Evolutionary conservation across 1,284 basidiomycete genomes (phyloP), one percentile per base, ranked within the genome.

Genomic region (Peniophora sp.): DNA sequence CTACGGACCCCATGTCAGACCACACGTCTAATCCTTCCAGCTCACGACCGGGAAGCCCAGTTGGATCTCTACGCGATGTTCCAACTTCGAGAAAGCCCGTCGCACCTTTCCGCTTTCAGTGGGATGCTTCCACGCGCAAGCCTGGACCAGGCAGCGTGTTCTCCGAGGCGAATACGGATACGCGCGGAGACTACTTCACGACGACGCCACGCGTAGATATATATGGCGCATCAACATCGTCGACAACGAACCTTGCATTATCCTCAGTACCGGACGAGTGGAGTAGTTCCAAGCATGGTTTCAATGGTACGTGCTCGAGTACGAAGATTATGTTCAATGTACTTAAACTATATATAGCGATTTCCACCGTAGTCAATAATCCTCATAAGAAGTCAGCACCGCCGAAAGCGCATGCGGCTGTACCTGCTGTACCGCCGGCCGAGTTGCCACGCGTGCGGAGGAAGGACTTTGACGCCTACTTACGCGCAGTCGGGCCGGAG

Each of bases 391-490:
- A 75, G 47, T 85, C 88, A 48, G 89, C 88, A 32, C 91, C 92
- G 9, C 85, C 93, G 22, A 89, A 94, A 63, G 81, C 88, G 0
- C 89, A 92, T 59, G 85, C 90, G 9, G 69, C 83, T 0, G 72
- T 95, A 9, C 91, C 92, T 2, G 69, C 86, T 16, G 79, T 85
- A 2, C 73, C 79, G 2, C 79, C 84, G 1, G 81, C 85, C 0
- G 81, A 83, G 48, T 75, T 92, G 5, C 89, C 89, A 46, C 83
- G 88, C 48, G 83, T 91, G 8, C 77, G 85, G 44, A 78, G 90
- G 45, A 91, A 86, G 61, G 89, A 92, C 66, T 93, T 94, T 61
- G 89, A 93, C 55, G 67, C 82, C 1, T 96, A 95, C 69, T 74
- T 95, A 16, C 74, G 78, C 32, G 75, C 83, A 6, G 77, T 95